Evolutionary conservation across 2,329 filamentous ascomycete genomes (phyloP).

Genomic region (Aschersonia sp.): DNA sequence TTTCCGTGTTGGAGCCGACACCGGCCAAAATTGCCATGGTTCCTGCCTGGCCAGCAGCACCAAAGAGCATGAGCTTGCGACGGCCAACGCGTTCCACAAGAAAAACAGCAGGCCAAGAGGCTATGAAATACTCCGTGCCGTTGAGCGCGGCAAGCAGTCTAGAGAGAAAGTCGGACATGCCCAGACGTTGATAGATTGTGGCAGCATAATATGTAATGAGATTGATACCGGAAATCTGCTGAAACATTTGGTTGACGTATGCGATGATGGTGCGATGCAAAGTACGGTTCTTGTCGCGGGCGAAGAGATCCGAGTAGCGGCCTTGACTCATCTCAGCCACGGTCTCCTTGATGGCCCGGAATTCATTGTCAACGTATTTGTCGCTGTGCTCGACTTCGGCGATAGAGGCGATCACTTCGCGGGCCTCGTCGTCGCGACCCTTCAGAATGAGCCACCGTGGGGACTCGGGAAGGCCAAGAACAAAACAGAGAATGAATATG

Average conservation of each 20-base stretch:
- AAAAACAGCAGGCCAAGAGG: slow-evolving; percentile 45
- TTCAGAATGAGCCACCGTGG: slow-evolving; percentile 33
- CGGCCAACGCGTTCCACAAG: slow-evolving; percentile 53
- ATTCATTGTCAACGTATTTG: slow-evolving; percentile 43
- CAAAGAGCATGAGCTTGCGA: slow-evolving; percentile 58
- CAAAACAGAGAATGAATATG: slow-evolving; percentile 37
- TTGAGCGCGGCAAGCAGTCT: slow-evolving; percentile 36
- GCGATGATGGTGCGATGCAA: slow-evolving; percentile 47
- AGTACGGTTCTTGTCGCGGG: slow-evolving; percentile 38
- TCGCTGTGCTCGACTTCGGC: slow-evolving; percentile 38
- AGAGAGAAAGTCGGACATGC: slow-evolving; percentile 37
- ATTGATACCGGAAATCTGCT: slow-evolving; percentile 49
- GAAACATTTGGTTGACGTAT: slow-evolving; percentile 48
- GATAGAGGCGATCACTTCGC: slow-evolving; percentile 33
- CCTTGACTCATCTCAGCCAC: slow-evolving; percentile 55
- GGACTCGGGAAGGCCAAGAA: slow-evolving; percentile 39
- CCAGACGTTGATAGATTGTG: slow-evolving; percentile 41
- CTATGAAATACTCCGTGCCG: slow-evolving; percentile 41
- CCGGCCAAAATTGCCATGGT: slow-evolving; percentile 49
- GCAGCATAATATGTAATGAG: slow-evolving; percentile 50
- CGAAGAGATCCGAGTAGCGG: slow-evolving; percentile 43
- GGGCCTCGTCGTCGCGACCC: slow-evolving; percentile 30
- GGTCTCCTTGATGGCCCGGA: slow-evolving; percentile 46
- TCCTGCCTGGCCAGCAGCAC: slow-evolving; percentile 44
- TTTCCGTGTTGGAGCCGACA: slow-evolving; percentile 35